phyloP scores from a whole-genome alignment of 2,329 filamentous ascomycete genomes.

The Cladosporium sphaerospermum region DNA sequence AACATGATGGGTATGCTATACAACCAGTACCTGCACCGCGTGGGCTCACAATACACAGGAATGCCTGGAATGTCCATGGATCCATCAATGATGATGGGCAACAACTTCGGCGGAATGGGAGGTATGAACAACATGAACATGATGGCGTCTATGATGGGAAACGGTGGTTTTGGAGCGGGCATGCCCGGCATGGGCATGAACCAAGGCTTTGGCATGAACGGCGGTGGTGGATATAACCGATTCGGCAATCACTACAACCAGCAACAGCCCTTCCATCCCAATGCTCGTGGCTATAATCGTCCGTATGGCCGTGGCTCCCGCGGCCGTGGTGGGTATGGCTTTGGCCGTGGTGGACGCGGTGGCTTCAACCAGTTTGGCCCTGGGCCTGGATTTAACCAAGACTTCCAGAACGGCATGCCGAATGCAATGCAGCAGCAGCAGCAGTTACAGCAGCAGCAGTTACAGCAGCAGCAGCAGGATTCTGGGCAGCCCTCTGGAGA shows the following conservation, averaged over 20 bases:
- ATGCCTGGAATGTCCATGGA: constrained; percentile 64
- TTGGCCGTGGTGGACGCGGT: constrained; percentile 11
- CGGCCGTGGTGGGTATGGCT: constrained; percentile 24
- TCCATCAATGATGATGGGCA: constrained; percentile 65
- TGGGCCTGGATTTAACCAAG: constrained; percentile 3
- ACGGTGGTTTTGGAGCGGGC: constrained; percentile 38
- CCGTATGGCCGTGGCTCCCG: constrained; percentile 37
- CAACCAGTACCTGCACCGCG: neutral
- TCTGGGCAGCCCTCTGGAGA: constrained; percentile 17
- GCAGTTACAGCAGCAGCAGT: constrained; percentile 15
- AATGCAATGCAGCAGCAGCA: constrained; percentile 18
- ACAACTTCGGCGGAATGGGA: constrained; percentile 67
- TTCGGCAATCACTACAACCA: constrained; percentile 27
- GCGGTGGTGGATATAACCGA: constrained; percentile 42
- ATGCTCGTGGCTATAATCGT: constrained; percentile 63
- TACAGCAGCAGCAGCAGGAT: constrained; percentile 13
- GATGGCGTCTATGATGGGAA: constrained; percentile 33
- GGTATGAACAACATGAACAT: constrained; percentile 69
- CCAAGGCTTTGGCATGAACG: constrained; percentile 49
- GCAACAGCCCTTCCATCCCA: constrained; percentile 42
- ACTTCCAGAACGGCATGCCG: constrained; percentile 6
- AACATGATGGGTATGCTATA: constrained; percentile 74
- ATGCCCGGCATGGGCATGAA: constrained; percentile 27
- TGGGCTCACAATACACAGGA: neutral
- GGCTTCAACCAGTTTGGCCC: constrained; percentile 12